Percentiles rank a stretch among this genome's conserved stretches.
Conservation (phyloP, 2,329 filamentous ascomycete species). For the Zasmidium cellare region DNA sequence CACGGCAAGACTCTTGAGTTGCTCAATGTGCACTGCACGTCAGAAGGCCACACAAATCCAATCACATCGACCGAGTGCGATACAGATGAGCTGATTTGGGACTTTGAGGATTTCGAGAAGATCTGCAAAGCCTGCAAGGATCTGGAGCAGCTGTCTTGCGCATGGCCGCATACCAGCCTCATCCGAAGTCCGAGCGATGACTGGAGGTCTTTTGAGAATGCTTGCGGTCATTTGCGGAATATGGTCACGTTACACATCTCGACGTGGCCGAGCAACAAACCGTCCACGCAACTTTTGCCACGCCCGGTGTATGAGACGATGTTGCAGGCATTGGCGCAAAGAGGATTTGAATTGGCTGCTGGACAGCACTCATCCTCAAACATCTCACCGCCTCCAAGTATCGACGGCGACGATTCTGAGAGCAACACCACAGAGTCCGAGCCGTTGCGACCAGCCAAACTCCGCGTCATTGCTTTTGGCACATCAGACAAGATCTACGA, state of each 20-base stretch:
- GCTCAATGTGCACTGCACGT: conserved; percentile 46
- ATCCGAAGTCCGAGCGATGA: conserved; percentile 42
- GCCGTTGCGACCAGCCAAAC: conserved; percentile 26
- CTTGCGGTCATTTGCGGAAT: conserved; percentile 32
- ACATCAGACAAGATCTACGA: conserved; percentile 49
- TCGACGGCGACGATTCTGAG: conserved; percentile 8
- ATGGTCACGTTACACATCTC: conserved; percentile 51
- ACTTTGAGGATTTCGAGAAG: conserved; percentile 44
- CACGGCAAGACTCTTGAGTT: conserved; percentile 48
- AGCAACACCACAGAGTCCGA: neutral
- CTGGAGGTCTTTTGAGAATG: conserved; percentile 45
- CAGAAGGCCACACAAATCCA: conserved; percentile 6
- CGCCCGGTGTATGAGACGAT: conserved; percentile 48
- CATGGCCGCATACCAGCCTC: conserved; percentile 47
- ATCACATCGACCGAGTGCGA: conserved; percentile 12
- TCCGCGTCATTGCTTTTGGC: conserved; percentile 49
- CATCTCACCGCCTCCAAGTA: neutral
- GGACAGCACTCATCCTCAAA: conserved; percentile 5
- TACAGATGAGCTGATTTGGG: conserved; percentile 47
- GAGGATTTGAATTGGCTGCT: conserved; percentile 27
- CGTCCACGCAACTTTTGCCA: conserved; percentile 41
- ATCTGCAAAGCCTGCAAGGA: conserved; percentile 47
- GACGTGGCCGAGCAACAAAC: conserved; percentile 49
- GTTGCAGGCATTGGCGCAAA: conserved; percentile 34
- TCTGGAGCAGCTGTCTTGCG: conserved; percentile 49